Conservation (phyloP, 192 early-diverging fungal species). For the Backusella parvicylindrica region DNA sequence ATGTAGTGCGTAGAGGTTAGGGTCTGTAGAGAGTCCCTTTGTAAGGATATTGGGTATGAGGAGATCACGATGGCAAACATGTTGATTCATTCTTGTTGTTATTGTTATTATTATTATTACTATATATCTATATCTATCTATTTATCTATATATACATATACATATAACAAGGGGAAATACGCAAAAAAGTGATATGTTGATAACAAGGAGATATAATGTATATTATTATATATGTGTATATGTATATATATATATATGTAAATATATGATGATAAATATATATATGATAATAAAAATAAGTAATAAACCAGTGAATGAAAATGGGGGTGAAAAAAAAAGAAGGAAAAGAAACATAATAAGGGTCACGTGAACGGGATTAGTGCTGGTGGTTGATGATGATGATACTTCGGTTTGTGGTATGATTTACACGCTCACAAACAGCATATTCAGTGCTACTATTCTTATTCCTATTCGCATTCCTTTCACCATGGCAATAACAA, state of each 20-base stretch:
- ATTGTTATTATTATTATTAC: neutral
- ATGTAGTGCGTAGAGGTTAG: neutral
- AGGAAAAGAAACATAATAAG: neutral
- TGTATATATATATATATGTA: neutral
- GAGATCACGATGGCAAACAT: neutral
- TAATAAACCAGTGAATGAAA: constrained; percentile 1
- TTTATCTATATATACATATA: neutral
- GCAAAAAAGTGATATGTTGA: neutral
- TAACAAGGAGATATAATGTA: neutral
- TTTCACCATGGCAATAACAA: too few species aligned
- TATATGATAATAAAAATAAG: neutral
- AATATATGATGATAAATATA: neutral
- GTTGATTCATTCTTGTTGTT: neutral
- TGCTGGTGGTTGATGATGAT: neutral
- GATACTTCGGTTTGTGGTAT: neutral
- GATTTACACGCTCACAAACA: neutral
- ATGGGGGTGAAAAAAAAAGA: constrained; percentile 8
- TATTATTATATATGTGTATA: neutral
- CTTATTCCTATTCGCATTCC: neutral
- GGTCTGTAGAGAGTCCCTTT: constrained; percentile 1
- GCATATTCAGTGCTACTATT: neutral
- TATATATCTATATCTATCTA: neutral
- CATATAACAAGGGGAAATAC: neutral
- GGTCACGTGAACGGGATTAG: neutral
- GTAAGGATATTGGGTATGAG: neutral